A percentile compares a stretch with the other conserved stretches of the same genome.
These are phyloP conservation scores for Phytophthora brassicae DNA, from an alignment of 352 stramenopile genomes.

Conservation along the genomic window DNA sequence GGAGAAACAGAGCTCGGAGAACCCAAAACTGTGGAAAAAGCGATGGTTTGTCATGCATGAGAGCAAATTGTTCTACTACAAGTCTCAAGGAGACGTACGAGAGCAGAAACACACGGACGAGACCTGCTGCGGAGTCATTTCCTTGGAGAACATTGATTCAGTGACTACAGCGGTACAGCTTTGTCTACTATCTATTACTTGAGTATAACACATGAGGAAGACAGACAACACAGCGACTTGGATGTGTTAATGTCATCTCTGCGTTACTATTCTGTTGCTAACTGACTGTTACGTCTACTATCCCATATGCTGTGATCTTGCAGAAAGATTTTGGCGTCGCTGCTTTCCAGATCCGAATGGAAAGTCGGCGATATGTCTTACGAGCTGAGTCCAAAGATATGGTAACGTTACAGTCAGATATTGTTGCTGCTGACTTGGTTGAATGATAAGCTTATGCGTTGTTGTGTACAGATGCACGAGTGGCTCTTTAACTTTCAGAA, in stretches of 20 bases:
- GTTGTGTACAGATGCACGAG: slow-evolving; percentile 70
- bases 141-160: slow-evolving; percentile 81
- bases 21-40: slow-evolving; percentile 69
- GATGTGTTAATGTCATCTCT: too few species aligned
- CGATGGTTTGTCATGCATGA: slow-evolving; percentile 89
- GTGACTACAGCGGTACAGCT: slow-evolving; percentile 77
- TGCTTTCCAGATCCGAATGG: slow-evolving; percentile 83
- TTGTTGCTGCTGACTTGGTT: background rate
- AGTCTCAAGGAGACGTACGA: slow-evolving; percentile 51
- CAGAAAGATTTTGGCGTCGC: slow-evolving; percentile 83
- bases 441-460: slow-evolving; percentile 4
- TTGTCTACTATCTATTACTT: slow-evolving; percentile 7
- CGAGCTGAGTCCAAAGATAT: slow-evolving; percentile 81
- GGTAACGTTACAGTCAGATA: slow-evolving; percentile 25
- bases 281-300: slow-evolving; percentile 28
- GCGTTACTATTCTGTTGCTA: too few species aligned
- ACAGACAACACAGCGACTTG: too few species aligned
- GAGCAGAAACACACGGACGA: slow-evolving; percentile 60
- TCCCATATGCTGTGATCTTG: slow-evolving; percentile 11
- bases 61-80: slow-evolving; percentile 85
- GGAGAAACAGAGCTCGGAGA: slow-evolving; percentile 82
- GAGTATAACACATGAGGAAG: too few species aligned
- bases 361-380: slow-evolving; percentile 77
- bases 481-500: slow-evolving; percentile 91
- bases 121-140: slow-evolving; percentile 72